Conservation (phyloP, 2,329 filamentous ascomycete species). For the Esteya vermicola region DNA sequence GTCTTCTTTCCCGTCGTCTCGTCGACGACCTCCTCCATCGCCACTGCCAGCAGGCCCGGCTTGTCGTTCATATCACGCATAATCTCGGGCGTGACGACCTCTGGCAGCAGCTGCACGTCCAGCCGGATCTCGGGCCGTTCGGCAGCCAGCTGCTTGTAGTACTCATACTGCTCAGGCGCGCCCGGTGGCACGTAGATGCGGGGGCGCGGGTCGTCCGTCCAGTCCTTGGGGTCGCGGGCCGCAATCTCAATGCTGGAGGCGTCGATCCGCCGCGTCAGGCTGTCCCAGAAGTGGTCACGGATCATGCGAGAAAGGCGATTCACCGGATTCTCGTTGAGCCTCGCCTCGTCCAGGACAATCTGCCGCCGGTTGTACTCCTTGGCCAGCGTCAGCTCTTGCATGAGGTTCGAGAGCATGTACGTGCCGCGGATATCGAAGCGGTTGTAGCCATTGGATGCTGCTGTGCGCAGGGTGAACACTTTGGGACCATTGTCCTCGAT, state of each 20-base stretch:
- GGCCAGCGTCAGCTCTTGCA: slow-evolving; percentile 87
- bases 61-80: slow-evolving; percentile 74
- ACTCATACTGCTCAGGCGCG: slow-evolving; percentile 76
- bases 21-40: slow-evolving; percentile 64
- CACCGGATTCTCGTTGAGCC: slow-evolving; percentile 90
- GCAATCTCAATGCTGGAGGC: slow-evolving; percentile 75
- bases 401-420: slow-evolving; percentile 91
- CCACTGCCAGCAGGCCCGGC: slow-evolving; percentile 79
- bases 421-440: slow-evolving; percentile 86
- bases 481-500: slow-evolving; percentile 94
- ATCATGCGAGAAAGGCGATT: slow-evolving; percentile 77
- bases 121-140: slow-evolving; percentile 72
- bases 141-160: slow-evolving; percentile 68
- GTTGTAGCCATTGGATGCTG: slow-evolving; percentile 72
- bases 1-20: slow-evolving; percentile 54
- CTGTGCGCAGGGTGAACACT: slow-evolving; percentile 70
- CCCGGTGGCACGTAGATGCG: slow-evolving; percentile 82
- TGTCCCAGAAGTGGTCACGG: slow-evolving; percentile 83
- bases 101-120: slow-evolving; percentile 69
- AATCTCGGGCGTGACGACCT: slow-evolving; percentile 65
- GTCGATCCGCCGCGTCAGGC: slow-evolving; percentile 79
- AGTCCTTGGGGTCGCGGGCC: slow-evolving; percentile 85
- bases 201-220: slow-evolving; percentile 77
- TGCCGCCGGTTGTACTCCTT: slow-evolving; percentile 81
- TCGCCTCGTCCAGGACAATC: slow-evolving; percentile 80